Evolutionary conservation across 2,329 filamentous ascomycete genomes (phyloP), one percentile per base, ranked within the genome.

Genomic region (Alternaria metachromatica): DNA sequence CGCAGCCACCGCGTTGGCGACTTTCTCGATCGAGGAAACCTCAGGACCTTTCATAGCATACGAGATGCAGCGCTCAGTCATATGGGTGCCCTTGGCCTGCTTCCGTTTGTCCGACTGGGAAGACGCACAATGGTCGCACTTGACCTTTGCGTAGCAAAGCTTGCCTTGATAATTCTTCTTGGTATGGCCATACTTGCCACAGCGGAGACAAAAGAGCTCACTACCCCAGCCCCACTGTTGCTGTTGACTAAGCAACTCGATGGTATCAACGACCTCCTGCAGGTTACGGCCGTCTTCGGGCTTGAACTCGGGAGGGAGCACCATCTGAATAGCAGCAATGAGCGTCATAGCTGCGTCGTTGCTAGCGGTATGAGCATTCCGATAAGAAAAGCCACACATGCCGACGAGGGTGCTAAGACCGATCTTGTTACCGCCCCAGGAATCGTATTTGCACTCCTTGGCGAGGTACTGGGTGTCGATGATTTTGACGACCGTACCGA

Each of bases 311-410:
- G 11, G 3, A 2, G 58, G 54, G 4, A 67, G 44, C 0, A 68
- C 59, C 58, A 68, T 63, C 21, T 68, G 64, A 2, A 71, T 23
- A 6, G 66, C 70, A 4, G 44, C 25, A n/a, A 71, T 67, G 0
- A 69, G 53, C 0, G 70, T 70, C 28, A 63, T 64, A 2, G 67
- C 67, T 0, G 63, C 64, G 23, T 71, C 67, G 50, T 72, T 72
- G 43, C 63, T 33, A 0, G 68, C 67, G 1, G 68, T 71, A 20
- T 71, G 68, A 1, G 55, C 10, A 26, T 72, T 55, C 2, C 58
- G 57, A 30, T 64, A 65, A 4, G 46, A 20, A 8, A 70, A 64
- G 23, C 44, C 55, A 13, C 54, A 43, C 8, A 26, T 46, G n/a
- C 20, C 44, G 3, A 61, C 57, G 7, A 70, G 51, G 2, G 37